These are phyloP conservation scores for Aquilaria yunnanensis DNA, from an alignment of 345 rosid species.

Conservation along the genomic window DNA sequence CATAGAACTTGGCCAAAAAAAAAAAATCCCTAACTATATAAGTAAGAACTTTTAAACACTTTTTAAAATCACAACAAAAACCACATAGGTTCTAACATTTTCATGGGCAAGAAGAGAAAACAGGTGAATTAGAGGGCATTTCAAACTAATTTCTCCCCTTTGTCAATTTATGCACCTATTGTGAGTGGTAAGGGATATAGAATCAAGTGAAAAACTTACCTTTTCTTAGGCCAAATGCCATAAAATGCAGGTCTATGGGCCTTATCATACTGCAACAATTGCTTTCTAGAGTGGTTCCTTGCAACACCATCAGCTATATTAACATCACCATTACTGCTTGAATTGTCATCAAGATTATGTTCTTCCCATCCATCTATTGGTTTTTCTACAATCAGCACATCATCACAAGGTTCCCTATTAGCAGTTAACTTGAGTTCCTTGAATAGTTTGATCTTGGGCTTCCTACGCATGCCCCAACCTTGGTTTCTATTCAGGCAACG, in stretches of 20 bases:
- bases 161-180: no score
- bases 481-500: slow-evolving; percentile 34
- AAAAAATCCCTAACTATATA: no score
- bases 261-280: slow-evolving; percentile 86
- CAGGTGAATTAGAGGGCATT: no score
- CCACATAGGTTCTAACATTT: no score
- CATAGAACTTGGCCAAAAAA: no score
- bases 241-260: slow-evolving; percentile 87
- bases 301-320: slow-evolving; percentile 21
- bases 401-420: slow-evolving; percentile 30
- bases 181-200: not conserved
- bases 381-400: slow-evolving; percentile 45
- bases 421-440: slow-evolving; percentile 65
- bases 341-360: slow-evolving; percentile 27
- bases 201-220: slow-evolving; percentile 33
- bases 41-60: no score
- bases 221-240: slow-evolving; percentile 84
- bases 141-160: no score
- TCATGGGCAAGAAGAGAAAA: no score
- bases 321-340: slow-evolving; percentile 17
- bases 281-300: slow-evolving; percentile 38
- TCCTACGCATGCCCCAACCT: slow-evolving; percentile 72
- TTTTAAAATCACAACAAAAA: no score
- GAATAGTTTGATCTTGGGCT: slow-evolving; percentile 62
- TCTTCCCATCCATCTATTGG: slow-evolving; percentile 43